These are phyloP conservation scores for Agaricus subrufescens DNA, from an alignment of 768 basidiomycete genomes.

Conservation along the genomic window DNA sequence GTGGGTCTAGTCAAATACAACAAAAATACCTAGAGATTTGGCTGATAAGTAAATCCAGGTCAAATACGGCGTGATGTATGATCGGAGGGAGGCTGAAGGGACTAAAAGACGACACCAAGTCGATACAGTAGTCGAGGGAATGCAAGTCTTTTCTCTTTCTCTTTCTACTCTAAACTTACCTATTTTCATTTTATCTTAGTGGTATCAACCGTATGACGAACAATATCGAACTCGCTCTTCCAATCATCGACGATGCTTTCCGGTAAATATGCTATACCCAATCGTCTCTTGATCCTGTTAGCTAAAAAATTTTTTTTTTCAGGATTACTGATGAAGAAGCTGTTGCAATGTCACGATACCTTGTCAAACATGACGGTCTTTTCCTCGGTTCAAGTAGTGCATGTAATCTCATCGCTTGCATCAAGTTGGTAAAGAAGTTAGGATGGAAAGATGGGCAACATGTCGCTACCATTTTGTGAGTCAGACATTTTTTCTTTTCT, in stretches of 20 bases:
- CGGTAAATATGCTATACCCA: constrained; percentile 37
- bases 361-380: constrained; percentile 86
- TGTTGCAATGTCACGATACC: constrained; percentile 91
- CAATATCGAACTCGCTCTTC: constrained; percentile 83
- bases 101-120: constrained; percentile 91
- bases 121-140: constrained; percentile 93
- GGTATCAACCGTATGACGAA: constrained; percentile 92
- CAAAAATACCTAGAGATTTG: not conserved
- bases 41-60: constrained; percentile 39
- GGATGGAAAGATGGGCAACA: constrained; percentile 65
- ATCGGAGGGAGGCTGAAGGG: constrained; percentile 88
- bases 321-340: constrained; percentile 93
- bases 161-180: not conserved
- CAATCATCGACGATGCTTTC: constrained; percentile 86
- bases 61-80: constrained; percentile 93
- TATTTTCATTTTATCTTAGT: constrained; percentile 33
- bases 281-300: not conserved
- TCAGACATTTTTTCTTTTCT: not conserved
- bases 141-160: constrained; percentile 36
- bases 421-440: constrained; percentile 70
- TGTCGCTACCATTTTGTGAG: constrained; percentile 84
- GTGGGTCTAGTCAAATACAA: constrained; percentile 25
- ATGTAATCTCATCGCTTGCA: constrained; percentile 90
- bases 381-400: constrained; percentile 96
- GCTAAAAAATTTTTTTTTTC: constrained; percentile 3